These are phyloP conservation scores for Leccinum incarnatum DNA, from an alignment of 768 basidiomycete species.

Conservation along the genomic window DNA sequence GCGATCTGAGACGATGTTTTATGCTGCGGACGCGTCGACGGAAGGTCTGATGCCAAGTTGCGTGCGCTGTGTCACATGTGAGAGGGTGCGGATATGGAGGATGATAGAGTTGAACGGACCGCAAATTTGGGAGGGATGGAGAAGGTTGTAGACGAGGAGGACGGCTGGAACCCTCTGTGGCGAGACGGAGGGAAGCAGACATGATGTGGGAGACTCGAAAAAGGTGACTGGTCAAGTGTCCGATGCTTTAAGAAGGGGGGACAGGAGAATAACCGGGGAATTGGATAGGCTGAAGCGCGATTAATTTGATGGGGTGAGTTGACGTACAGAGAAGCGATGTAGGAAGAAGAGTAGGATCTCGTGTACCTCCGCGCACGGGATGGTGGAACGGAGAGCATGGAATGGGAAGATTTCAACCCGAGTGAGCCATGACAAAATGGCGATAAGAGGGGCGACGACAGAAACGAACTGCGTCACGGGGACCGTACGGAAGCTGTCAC, in stretches of 20 bases:
- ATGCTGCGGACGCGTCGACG: conserved; percentile 27
- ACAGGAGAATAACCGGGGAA: conserved; percentile 32
- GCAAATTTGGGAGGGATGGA: conserved; percentile 69
- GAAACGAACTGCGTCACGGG: conserved; percentile 8
- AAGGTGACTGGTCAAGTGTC: conserved; percentile 27
- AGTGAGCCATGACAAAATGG: conserved; percentile 13
- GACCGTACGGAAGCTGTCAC: not conserved
- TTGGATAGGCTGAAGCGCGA: conserved; percentile 29
- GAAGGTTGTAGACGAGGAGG: conserved; percentile 58
- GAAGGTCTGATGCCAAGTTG: conserved; percentile 26
- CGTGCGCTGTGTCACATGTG: conserved; percentile 25
- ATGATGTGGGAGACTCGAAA: conserved; percentile 31
- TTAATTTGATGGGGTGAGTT: conserved; percentile 32
- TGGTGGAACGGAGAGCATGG: conserved; percentile 17
- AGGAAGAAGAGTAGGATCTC: conserved; percentile 24
- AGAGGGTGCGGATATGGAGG: not conserved
- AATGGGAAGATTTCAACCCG: conserved; percentile 18
- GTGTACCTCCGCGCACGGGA: conserved; percentile 21
- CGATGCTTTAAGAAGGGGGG: conserved; percentile 32
- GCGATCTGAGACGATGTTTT: conserved; percentile 20
- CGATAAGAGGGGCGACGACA: conserved; percentile 11
- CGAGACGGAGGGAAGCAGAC: conserved; percentile 23
- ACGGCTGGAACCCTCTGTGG: conserved; percentile 25
- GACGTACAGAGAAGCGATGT: conserved; percentile 37
- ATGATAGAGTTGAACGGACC: conserved; percentile 36